Base-by-base conservation (phyloP, 2,329 filamentous ascomycete genomes). In the Teratosphaeria nubilosa region DNA sequence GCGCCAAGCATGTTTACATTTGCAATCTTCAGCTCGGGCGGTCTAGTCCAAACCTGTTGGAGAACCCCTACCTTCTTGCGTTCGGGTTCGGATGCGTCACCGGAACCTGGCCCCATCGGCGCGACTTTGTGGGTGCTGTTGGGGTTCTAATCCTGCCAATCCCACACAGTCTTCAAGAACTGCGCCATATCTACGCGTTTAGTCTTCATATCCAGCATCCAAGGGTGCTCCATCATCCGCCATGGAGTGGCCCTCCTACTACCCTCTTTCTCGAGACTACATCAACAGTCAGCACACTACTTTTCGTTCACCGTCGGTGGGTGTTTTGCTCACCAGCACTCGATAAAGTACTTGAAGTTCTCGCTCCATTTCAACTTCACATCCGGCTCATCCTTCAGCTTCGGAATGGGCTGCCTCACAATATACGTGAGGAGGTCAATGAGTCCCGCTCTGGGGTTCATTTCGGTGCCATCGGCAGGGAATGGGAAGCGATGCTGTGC, bases 341-440 rank as follows among this genome's bases (percentile, higher is more conserved):
- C 91, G 68, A 99, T 96, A 68, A 99, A 99, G 73, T 96, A 96
- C 74, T 99, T 99, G 76, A 99, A 97, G 70, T 89, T 95, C 66
- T 95, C 89, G 66, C 89, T 95, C 94, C 94, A 99, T 70, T 86
- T 87, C 65, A 99, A 95, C 59, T 86, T 86, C 65, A 88, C 89
- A 37, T 71, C 70, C 3, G 69, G 68, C 74, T 99, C 94, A 66
- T 99, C 94, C 75, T 96, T 97, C 63, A 99, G 79, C 73, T 91
- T 95, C 2, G 94, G 94, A 60, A 97, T 95, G 3, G 90, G 87
- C 73, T 99, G 94, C 65, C 90, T 86, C 51, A 99, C 94, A 71
- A 99, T 99, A 72, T 97, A 99, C 13, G 94, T 99, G 61, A 99
- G 79, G 11, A 99, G 81, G 72, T 99, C 94, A 66, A 99, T 97